Base-by-base conservation (phyloP, 2,329 filamentous ascomycete genomes). In the Fusarium vanettenii region DNA sequence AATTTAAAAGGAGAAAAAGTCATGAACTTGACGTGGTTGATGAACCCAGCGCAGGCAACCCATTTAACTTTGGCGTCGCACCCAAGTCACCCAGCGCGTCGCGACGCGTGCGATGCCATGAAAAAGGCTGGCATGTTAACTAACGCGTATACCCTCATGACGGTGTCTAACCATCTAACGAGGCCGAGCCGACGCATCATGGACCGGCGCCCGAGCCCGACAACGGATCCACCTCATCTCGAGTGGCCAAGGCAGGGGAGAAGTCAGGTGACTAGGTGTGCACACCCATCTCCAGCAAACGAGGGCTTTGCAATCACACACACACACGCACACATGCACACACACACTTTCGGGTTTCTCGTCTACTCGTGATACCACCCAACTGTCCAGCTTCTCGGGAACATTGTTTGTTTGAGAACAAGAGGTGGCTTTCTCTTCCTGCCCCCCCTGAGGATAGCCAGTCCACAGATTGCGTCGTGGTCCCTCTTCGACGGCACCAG, bases 401-500 rank as follows among this genome's bases (percentile, higher is more conserved):
- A 50, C 14, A 9, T 50, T 39, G 55, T 39, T 43, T n/a, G 62
- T 31, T 39, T 39, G 27, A 27, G 43, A 48, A 48, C 6, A 20
- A 33, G 18, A 43, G 35, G 31, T 22, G 31, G 29, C 27, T 27
- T 67, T 43, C 37, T 67, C 45, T 62, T 61, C 65, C 50, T 56
- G 8, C 29, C 27, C 65, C 56, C 48, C 61, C 57, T 59, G 59
- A 60, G 45, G 64, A 50, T 10, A 27, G 60, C 41, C 65, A 45
- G 63, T 29, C 61, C 57, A 70, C 64, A 41, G 64, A 76, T 48
- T 67, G 50, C 56, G 56, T 35, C 59, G 60, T 67, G 69, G 67
- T 62, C 74, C 64, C n/a, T 66, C 64, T 55, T 69, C 37, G 45
- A 66, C 60, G 64, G 39, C 67, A 66, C 35, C 64, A 75, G 66